These are phyloP conservation scores for Fusarium nisikadoi DNA, from an alignment of 2,329 filamentous ascomycete species.

Conservation along the genomic window DNA sequence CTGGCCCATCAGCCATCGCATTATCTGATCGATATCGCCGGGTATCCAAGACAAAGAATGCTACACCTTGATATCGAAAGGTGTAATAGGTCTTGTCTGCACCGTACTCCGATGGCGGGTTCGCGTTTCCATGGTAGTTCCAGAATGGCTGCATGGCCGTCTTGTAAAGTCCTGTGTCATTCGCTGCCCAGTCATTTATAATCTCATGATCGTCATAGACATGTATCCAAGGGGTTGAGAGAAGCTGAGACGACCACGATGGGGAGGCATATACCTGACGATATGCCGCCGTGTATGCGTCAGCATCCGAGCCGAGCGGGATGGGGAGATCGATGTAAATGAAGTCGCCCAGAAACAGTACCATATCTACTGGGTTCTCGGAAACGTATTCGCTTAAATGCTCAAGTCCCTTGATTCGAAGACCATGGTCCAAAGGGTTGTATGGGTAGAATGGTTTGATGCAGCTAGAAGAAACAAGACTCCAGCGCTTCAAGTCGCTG, in stretches of 20 bases:
- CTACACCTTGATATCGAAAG: not conserved
- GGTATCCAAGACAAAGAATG: not conserved
- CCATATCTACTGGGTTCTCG: not conserved
- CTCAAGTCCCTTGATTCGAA: not conserved
- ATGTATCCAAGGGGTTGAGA: not conserved
- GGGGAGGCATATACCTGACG: not conserved
- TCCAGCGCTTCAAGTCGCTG: not conserved
- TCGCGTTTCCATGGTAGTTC: not conserved
- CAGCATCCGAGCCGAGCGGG: not conserved
- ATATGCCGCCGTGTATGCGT: not conserved
- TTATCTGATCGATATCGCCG: not conserved
- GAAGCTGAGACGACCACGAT: not conserved
- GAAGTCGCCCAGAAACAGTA: not conserved
- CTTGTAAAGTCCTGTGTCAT: not conserved
- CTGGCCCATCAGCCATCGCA: not conserved
- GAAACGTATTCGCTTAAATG: not conserved
- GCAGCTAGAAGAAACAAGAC: not conserved
- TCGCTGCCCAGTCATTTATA: not conserved
- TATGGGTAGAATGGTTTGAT: not conserved
- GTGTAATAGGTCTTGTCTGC: not conserved
- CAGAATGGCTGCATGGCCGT: not conserved
- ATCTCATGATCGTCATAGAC: slow-evolving; percentile 3
- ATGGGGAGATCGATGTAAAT: not conserved
- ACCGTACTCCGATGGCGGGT: not conserved
- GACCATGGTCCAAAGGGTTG: not conserved